Evolutionary conservation across 371 early-diverging fungal genomes (phyloP).

Genomic region (Mortierella sp.): DNA sequence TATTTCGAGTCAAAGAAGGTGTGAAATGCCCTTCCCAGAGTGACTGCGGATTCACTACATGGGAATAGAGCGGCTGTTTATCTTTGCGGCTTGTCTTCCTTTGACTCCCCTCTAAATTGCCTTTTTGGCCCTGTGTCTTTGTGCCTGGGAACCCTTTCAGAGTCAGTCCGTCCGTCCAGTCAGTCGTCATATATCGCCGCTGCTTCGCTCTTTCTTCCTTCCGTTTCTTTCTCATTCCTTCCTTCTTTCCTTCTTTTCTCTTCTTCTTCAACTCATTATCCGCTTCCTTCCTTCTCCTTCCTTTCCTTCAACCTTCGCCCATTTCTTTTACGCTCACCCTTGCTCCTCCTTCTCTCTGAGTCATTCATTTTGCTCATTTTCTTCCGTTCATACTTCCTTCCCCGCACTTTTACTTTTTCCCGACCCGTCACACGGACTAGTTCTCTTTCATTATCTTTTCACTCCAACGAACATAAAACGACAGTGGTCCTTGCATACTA

Average conservation of each 20-base stretch:
- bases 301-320: background rate
- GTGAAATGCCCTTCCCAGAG: background rate
- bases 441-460: background rate
- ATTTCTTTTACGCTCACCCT: background rate
- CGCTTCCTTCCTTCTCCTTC: background rate
- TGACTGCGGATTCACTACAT: background rate
- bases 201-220: slow-evolving; percentile 1
- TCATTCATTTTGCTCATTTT: slow-evolving; percentile 1
- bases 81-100: slow-evolving; percentile 30
- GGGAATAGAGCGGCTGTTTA: slow-evolving; percentile 20
- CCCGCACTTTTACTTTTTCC: slow-evolving; percentile 6
- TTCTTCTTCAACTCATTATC: too few species aligned
- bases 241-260: background rate
- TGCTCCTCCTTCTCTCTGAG: background rate
- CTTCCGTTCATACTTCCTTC: background rate
- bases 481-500: background rate
- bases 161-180: background rate
- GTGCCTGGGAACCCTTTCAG: slow-evolving; percentile 4
- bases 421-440: slow-evolving; percentile 1
- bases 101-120: background rate
- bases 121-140: background rate
- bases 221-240: background rate
- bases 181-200: background rate
- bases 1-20: background rate
- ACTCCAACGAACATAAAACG: background rate